Conservation (phyloP, 108 stramenopile genomes). For the Cylindrotheca closterium region DNA sequence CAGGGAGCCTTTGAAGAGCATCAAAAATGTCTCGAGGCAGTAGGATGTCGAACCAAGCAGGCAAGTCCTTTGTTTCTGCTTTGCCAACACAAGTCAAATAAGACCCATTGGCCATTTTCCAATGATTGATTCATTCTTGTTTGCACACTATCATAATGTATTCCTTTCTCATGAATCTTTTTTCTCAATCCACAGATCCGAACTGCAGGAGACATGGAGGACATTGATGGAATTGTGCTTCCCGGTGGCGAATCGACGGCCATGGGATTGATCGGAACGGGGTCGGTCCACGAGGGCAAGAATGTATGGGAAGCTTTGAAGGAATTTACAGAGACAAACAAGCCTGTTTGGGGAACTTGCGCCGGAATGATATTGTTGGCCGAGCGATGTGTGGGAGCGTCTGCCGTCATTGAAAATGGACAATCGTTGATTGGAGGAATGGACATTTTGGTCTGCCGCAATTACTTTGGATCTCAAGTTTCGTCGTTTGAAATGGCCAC, state of each 20-base stretch:
- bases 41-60: constrained; percentile 56
- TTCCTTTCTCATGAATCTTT: too few relatives aligned
- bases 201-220: constrained; percentile 73
- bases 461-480: constrained; percentile 98
- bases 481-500: constrained; percentile 91
- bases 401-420: constrained; percentile 90
- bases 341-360: constrained; percentile 98
- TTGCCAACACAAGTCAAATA: too few relatives aligned
- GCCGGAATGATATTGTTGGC: constrained; percentile 98
- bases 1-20: constrained; percentile 98
- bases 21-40: constrained; percentile 67
- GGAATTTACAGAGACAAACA: constrained; percentile 61
- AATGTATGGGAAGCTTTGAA: constrained; percentile 75
- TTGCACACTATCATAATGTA: too few relatives aligned
- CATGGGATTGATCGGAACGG: constrained; percentile 90
- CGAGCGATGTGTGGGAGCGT: constrained; percentile 86
- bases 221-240: constrained; percentile 91
- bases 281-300: constrained; percentile 25
- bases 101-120: too few relatives aligned
- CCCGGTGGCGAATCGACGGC: constrained; percentile 99
- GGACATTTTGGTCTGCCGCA: constrained; percentile 93
- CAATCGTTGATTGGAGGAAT: constrained; percentile 95
- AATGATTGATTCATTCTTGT: too few relatives aligned
- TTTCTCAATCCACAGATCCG: constrained; percentile 60
- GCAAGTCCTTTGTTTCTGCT: constrained; percentile 21